Conservation (phyloP, 2,329 filamentous ascomycete genomes). For the Xylaria sp. region DNA sequence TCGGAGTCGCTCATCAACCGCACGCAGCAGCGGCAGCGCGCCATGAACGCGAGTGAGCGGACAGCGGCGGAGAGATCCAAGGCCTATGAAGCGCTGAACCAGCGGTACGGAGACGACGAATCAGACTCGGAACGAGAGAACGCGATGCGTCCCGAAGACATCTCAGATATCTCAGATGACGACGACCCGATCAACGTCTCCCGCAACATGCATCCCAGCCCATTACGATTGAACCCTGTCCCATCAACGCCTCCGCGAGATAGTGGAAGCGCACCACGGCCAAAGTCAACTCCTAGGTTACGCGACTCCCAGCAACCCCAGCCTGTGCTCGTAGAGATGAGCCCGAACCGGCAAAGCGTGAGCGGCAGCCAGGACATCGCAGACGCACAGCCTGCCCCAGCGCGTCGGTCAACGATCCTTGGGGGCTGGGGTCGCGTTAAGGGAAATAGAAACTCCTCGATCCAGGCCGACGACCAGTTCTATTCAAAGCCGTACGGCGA, state of each 20-base stretch:
- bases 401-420: constrained; percentile 32
- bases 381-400: constrained; percentile 50
- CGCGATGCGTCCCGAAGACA: constrained; percentile 45
- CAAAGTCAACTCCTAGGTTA: constrained; percentile 48
- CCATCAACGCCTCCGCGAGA: constrained; percentile 34
- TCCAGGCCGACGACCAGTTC: constrained; percentile 61
- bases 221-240: constrained; percentile 61
- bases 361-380: constrained; percentile 58
- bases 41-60: constrained; percentile 51
- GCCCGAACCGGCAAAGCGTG: constrained; percentile 54
- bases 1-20: constrained; percentile 64
- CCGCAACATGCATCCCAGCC: constrained; percentile 58
- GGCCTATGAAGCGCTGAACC: constrained; percentile 58
- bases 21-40: constrained; percentile 63
- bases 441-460: constrained; percentile 55
- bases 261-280: constrained; percentile 32
- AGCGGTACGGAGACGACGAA: constrained; percentile 52
- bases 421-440: constrained; percentile 27
- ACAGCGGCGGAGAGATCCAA: constrained; percentile 35
- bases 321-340: constrained; percentile 55
- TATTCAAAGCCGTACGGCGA: constrained; percentile 69
- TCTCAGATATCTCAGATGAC: constrained; percentile 55
- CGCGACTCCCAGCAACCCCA: constrained; percentile 18
- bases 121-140: constrained; percentile 43
- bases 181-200: constrained; percentile 49